phyloP scores from a whole-genome alignment of 495 filamentous ascomycete species.

The Neurospora sp. region DNA sequence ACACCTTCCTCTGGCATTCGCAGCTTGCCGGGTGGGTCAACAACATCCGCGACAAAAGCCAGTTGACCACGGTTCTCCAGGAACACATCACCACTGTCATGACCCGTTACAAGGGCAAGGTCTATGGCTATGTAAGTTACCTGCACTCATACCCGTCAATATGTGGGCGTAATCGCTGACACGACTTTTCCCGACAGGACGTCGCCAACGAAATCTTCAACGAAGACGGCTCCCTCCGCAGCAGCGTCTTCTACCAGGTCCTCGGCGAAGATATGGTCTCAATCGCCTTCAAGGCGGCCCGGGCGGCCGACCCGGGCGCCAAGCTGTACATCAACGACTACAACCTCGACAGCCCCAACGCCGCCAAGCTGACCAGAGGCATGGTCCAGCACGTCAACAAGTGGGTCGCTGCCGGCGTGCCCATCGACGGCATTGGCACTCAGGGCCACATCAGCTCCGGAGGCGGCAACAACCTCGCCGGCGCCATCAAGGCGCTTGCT shows the following conservation, averaged over 20 bases:
- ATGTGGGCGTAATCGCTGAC: background rate
- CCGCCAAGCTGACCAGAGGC: conserved; percentile 46
- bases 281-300: conserved; percentile 54
- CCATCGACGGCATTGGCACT: conserved; percentile 65
- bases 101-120: conserved; percentile 51
- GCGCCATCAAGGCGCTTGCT: conserved; percentile 48
- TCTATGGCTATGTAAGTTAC: conserved; percentile 44
- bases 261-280: conserved; percentile 48
- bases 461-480: conserved; percentile 31
- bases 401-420: conserved; percentile 54
- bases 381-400: conserved; percentile 56
- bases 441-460: conserved; percentile 52
- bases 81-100: conserved; percentile 51
- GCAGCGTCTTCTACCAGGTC: conserved; percentile 48
- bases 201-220: conserved; percentile 65
- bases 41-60: conserved; percentile 38
- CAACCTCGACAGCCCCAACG: conserved; percentile 41
- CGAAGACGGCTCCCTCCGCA: conserved; percentile 48
- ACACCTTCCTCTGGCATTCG: conserved; percentile 55
- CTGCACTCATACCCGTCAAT: background rate
- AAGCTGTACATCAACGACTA: conserved; percentile 65
- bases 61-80: conserved; percentile 45
- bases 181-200: conserved; percentile 27
- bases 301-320: conserved; percentile 45
- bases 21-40: conserved; percentile 55